Evolutionary conservation across 768 basidiomycete genomes (phyloP), one percentile per base, ranked within the genome.

Genomic region (Tylopilus cervinicoccineus): DNA sequence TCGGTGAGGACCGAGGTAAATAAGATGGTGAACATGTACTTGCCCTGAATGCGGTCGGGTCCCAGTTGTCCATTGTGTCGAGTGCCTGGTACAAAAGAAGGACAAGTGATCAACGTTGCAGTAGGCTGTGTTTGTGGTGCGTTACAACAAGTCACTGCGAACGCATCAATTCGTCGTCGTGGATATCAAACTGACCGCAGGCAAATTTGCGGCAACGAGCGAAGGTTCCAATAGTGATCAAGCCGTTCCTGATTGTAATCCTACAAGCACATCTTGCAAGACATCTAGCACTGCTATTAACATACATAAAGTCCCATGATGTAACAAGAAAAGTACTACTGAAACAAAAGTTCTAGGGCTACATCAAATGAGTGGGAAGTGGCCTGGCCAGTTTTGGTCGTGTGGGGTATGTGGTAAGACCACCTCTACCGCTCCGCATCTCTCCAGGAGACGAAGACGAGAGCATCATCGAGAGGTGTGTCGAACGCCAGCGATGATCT

Each of bases 31-130:
- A 22, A 5, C 19, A 43, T 22, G 27, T 33, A 58, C 64, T 50
- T 45, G 56, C 67, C 60, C 65, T 70, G 55, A 61, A 59, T 41
- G 61, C 61, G 45, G 50, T 56, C 9, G 63, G 55, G 44, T 68
- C 63, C 67, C 68, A 67, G 42, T 24, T 51, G 23, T 56, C 49
- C 66, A 67, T 70, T 8, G 32, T 41, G 33, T 33, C 22, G 33
- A 34, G 28, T 28, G 28, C 3, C 9, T 28, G 28, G 28, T n/a
- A n/a, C n/a, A n/a, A n/a, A 28, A 2, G 28, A 28, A 11, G 28
- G 28, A 29, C 33, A 24, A 24, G 38, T 11, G 19, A 40, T 19
- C 26, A 37, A 27, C 22, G 27, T 37, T 5, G 41, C 6, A 23
- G 38, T 26, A 13, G 38, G 27, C 29, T 33, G 43, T 47, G 43